Evolutionary conservation across 176 grass and related monocot genomes (phyloP).

Genomic region (Oryza glumipatula): DNA sequence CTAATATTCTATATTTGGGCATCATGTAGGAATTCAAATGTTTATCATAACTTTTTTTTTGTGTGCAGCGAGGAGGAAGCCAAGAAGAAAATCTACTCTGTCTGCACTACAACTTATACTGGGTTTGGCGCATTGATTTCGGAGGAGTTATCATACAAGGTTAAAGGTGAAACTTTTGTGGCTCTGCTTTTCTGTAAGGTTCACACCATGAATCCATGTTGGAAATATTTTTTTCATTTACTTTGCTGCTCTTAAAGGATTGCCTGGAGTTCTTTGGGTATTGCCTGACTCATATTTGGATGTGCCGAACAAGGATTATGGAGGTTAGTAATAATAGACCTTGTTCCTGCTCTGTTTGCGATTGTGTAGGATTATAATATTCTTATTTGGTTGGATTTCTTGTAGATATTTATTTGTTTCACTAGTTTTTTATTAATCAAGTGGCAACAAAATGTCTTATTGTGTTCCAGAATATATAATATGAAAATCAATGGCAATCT

Average conservation of each 20-base stretch:
- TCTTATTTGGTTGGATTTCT: constrained; percentile 6
- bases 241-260: constrained; percentile 52
- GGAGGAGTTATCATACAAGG: constrained; percentile 94
- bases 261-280: constrained; percentile 98
- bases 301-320: constrained; percentile 98
- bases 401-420: neutral
- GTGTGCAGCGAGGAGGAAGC: constrained; percentile 86
- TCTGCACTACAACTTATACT: constrained; percentile 81
- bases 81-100: constrained; percentile 95
- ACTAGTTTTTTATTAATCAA: neutral
- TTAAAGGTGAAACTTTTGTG: constrained; percentile 76
- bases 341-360: neutral
- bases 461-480: neutral
- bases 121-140: constrained; percentile 91
- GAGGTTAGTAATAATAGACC: constrained; percentile 56
- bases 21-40: neutral
- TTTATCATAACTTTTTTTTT: neutral
- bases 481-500: neutral
- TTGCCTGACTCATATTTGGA: constrained; percentile 98
- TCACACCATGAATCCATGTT: neutral
- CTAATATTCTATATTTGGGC: neutral
- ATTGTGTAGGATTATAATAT: too few relatives aligned
- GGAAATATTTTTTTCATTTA: constrained; percentile 9
- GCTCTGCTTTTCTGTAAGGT: constrained; percentile 28
- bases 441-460: neutral